Conservation (phyloP, 2,329 filamentous ascomycete species). For the Cyphellophora europaea region DNA sequence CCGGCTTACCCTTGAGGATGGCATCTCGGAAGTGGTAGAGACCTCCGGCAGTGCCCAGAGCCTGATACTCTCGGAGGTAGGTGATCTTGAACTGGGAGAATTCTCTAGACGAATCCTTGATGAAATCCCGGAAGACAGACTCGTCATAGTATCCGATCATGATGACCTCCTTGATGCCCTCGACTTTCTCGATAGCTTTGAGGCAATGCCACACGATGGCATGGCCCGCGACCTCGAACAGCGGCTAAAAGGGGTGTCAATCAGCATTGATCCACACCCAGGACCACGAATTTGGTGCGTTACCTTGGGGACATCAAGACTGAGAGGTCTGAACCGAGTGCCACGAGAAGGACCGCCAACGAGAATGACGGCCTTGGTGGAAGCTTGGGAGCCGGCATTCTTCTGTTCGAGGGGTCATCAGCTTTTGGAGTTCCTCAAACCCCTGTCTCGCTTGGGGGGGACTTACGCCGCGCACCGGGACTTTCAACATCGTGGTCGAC, state of each 20-base stretch:
- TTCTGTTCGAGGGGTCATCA: not conserved
- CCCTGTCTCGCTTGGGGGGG: not conserved
- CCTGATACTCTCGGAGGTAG: slow-evolving; percentile 96
- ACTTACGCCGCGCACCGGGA: not conserved
- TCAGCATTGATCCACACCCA: not conserved
- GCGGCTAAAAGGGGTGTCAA: slow-evolving; percentile 56
- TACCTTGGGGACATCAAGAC: slow-evolving; percentile 92
- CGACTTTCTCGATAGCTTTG: slow-evolving; percentile 80
- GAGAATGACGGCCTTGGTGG: slow-evolving; percentile 91
- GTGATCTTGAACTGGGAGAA: slow-evolving; percentile 85
- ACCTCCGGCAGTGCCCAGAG: slow-evolving; percentile 87
- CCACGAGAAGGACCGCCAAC: slow-evolving; percentile 92
- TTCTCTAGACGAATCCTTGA: slow-evolving; percentile 76
- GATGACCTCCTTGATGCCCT: slow-evolving; percentile 89
- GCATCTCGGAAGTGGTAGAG: slow-evolving; percentile 99
- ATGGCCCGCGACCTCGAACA: slow-evolving; percentile 97
- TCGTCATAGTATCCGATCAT: slow-evolving; percentile 99
- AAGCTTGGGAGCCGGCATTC: slow-evolving; percentile 35
- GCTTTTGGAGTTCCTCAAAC: not conserved
- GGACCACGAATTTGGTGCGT: slow-evolving; percentile 19
- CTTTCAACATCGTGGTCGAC: not conserved
- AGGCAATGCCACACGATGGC: slow-evolving; percentile 98
- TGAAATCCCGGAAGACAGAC: slow-evolving; percentile 92
- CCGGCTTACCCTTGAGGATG: slow-evolving; percentile 89
- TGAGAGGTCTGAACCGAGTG: slow-evolving; percentile 89